phyloP scores from a whole-genome alignment of 371 early-diverging fungal species.

The Syncephalis plumigaleata region DNA sequence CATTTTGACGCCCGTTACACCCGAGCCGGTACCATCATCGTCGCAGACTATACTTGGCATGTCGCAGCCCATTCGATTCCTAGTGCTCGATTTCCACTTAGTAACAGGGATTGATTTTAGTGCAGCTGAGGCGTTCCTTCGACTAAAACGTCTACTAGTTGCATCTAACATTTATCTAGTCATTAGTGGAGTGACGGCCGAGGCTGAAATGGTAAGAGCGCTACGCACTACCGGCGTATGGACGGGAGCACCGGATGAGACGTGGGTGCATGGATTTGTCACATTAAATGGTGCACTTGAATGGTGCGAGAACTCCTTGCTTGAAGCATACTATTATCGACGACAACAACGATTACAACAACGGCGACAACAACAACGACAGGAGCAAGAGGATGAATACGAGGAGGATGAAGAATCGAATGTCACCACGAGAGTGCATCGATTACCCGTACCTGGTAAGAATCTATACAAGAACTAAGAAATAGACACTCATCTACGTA shows the following conservation, averaged over 20 bases:
- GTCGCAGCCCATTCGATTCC: conserved; percentile 50
- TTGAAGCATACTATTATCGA: conserved; percentile 43
- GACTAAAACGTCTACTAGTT: conserved; percentile 56
- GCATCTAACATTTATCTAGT: conserved; percentile 63
- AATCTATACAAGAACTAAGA: too few species aligned
- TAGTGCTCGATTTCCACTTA: conserved; percentile 74
- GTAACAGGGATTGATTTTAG: conserved; percentile 90
- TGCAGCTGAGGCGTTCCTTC: conserved; percentile 85
- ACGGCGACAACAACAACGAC: too few species aligned
- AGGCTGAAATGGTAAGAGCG: conserved; percentile 50
- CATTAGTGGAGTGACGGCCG: conserved; percentile 49
- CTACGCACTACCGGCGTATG: conserved; percentile 64
- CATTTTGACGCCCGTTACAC: conserved; percentile 13
- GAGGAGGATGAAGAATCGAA: too few species aligned
- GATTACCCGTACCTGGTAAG: neutral
- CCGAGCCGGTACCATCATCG: conserved; percentile 14
- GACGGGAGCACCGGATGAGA: conserved; percentile 19
- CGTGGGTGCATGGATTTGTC: conserved; percentile 50
- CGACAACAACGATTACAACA: too few species aligned
- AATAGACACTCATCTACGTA: neutral
- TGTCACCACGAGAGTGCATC: neutral
- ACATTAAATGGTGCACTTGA: conserved; percentile 75
- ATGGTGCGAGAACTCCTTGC: conserved; percentile 83
- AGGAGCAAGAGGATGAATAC: too few species aligned
- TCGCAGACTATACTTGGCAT: conserved; percentile 4